Evolutionary conservation across 2,329 filamentous ascomycete genomes (phyloP).

Genomic region (Ceratocystis lukuohia): DNA sequence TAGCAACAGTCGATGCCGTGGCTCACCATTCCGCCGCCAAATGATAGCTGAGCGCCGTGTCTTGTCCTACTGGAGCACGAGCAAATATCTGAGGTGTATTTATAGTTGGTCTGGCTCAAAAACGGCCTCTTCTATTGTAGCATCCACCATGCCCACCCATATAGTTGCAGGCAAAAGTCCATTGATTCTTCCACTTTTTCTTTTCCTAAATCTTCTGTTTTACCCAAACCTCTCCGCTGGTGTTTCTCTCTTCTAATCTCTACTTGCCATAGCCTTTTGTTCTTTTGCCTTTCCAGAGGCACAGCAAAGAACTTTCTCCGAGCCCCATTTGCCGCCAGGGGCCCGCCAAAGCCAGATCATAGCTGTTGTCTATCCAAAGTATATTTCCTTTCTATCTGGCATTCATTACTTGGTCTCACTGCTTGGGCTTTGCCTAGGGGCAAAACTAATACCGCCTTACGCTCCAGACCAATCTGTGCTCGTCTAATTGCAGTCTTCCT

Average conservation of each 20-base stretch:
- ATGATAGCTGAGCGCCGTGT: slow-evolving; percentile 5
- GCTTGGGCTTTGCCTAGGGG: not conserved
- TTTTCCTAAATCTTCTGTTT: not conserved
- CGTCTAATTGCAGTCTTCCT: too few relatives aligned
- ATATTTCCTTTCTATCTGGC: not conserved
- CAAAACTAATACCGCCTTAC: not conserved
- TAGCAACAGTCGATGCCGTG: not conserved
- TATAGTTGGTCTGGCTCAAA: not conserved
- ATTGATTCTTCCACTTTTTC: not conserved
- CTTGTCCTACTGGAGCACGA: not conserved
- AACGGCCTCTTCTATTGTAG: not conserved
- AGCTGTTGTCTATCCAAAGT: not conserved
- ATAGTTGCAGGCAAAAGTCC: not conserved
- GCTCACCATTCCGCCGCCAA: not conserved
- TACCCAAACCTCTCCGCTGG: not conserved
- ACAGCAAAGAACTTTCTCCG: not conserved
- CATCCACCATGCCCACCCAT: not conserved
- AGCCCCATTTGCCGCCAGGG: not conserved
- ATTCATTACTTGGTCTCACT: not conserved
- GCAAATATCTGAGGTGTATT: not conserved
- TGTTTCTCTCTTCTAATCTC: not conserved
- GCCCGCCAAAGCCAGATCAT: not conserved
- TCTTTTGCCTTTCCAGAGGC: not conserved
- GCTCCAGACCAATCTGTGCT: too few relatives aligned
- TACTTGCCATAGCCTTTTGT: not conserved